Evolutionary conservation across 192 early-diverging fungal species (phyloP), one percentile per base, ranked within the genome.

Genomic region (Coemansia sp.): DNA sequence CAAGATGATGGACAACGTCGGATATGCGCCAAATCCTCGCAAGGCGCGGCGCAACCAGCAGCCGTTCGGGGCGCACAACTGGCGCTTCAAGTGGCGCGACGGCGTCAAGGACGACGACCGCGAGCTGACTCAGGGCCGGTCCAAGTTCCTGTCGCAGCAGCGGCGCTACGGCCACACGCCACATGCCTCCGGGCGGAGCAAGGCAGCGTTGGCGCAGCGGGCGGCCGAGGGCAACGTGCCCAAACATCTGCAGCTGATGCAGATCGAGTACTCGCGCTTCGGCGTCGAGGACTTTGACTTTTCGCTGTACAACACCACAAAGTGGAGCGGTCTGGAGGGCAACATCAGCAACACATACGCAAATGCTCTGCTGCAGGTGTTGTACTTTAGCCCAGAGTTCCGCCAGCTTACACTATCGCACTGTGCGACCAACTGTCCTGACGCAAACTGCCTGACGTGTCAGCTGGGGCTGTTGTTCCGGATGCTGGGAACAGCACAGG

Each of bases 241-340:
- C 26, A 67, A 64, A 56, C 79, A 75, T 3, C 49, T 81, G 60
- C 73, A 68, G 38, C 65, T 38, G 14, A 73, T 81, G 73, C 72
- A 66, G 8, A 81, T 81, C 51, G 66, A 63, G 60, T 81, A 81
- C 58, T 91, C 88, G 71, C 84, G 89, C 60, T 98, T 98, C 70
- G 97, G 97, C 12, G 89, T 98, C 7, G 95, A 98, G 59, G 97
- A 98, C 81, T 98, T 97, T 82, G 97, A 99, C 70, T 99, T 99
- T 85, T 95, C 88, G 76, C 94, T 91, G 63, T 99, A 95, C 76
- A 99, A 99, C 81, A 73, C 86, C 58, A 96, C 94, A 7, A 67
- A 63, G 20, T 92, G 84, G 61, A 92, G 90, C 61, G 97, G 97
- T 4, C 77, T 99, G 25, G 97, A 99, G 63, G 95, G 93, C 7